A percentile compares a stretch with the other conserved stretches of the same genome.
Conservation (phyloP, 441 rosid species). For the Adansonia madagascariensis region DNA sequence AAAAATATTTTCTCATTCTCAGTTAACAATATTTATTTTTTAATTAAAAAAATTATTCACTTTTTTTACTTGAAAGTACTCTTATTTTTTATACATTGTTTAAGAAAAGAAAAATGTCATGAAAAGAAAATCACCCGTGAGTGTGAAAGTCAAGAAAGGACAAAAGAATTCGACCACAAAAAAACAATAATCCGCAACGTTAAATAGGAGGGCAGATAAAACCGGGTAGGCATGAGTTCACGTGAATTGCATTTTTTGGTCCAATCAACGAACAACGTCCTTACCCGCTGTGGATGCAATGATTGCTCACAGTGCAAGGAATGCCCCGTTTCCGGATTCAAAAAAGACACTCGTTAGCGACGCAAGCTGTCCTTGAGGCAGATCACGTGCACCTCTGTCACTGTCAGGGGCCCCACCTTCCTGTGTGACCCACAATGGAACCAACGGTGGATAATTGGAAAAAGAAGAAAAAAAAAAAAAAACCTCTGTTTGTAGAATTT, state of each 20-base stretch:
- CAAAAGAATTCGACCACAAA: too few relatives aligned
- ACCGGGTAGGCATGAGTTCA: not conserved
- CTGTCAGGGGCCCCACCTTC: not conserved
- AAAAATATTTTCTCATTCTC: too few relatives aligned
- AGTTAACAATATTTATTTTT: too few relatives aligned
- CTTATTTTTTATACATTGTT: too few relatives aligned
- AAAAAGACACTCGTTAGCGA: not conserved
- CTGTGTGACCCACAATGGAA: not conserved
- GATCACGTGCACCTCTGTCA: conserved; percentile 34
- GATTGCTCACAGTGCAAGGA: not conserved
- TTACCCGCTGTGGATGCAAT: not conserved
- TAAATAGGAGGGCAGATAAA: not conserved
- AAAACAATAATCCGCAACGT: not conserved
- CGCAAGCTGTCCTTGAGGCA: conserved; percentile 28
- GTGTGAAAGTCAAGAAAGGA: too few relatives aligned
- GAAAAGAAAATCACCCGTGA: too few relatives aligned
- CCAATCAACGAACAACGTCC: not conserved
- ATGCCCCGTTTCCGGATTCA: not conserved
- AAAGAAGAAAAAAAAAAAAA: too few relatives aligned
- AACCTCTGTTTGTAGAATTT: not conserved
- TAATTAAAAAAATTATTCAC: too few relatives aligned
- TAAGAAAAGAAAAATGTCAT: too few relatives aligned
- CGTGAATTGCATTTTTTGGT: not conserved
- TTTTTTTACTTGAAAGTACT: too few relatives aligned
- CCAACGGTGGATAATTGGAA: conserved; percentile 5